Evolutionary conservation across 805 yeast genomes (phyloP), one percentile per base, ranked within the genome.

Genomic region (Lachancea thermotolerans): DNA sequence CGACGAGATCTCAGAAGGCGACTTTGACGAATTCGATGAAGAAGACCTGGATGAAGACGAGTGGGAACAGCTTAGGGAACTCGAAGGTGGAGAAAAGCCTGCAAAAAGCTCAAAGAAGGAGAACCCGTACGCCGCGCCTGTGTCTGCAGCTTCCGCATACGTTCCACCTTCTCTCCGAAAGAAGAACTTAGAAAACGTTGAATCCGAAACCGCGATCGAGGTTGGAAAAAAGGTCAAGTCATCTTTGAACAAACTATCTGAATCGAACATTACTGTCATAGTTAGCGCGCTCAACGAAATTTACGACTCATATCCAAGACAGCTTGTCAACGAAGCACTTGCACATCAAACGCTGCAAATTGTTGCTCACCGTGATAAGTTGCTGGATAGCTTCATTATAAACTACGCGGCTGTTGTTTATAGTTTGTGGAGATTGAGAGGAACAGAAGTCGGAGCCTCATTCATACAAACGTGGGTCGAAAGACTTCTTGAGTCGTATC

Each of bases 361-460:
- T 50, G 74, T 89, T 11, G 65, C 76, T 9, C 72, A 74, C 28
- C 82, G 81, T 27, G 81, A 82, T 3, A 74, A 84, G 39, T 66
- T 89, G 41, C 67, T 88, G 40, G 97, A 90, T 51, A 77, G 85
- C 1, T 87, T 88, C 60, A 78, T 90, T 34, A 75, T 84, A 49
- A 71, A 86, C 29, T 90, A 91, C 62, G 84, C 95, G 1, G 82
- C 88, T 5, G 71, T 88, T 7, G 76, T 82, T 2, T 81, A 81
- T 17, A 82, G 95, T 0, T 62, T 93, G 18, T 88, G 85, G 66
- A 74, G 85, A 49, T 57, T 81, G 16, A 85, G 85, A 53, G 98
- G 99, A 16, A 78, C 81, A 33, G 96, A 88, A 50, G 84, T 88
- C 62, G 97, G 96, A 48, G 99, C 97, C 0, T 76, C 70, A 53